A percentile compares a stretch with the other conserved stretches of the same genome.
Conservation (phyloP, 257 asterid genomes). For the Fraxinus pennsylvanica region DNA sequence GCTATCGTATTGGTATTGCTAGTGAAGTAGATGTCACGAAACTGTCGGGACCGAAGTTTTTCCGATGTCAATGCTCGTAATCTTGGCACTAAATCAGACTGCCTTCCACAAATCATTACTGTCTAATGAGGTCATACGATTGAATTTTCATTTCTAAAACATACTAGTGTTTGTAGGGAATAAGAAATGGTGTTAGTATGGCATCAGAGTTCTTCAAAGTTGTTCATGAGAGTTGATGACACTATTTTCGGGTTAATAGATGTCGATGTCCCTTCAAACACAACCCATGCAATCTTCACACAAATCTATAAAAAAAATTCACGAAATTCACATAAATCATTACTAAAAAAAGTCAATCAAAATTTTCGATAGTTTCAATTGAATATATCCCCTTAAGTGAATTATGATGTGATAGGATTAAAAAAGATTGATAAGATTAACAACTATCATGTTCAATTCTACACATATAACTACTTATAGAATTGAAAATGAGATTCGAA, state of each 20-base stretch:
- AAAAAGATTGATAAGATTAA: too few relatives aligned
- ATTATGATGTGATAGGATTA: too few relatives aligned
- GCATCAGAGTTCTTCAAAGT: not conserved
- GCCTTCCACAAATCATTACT: conserved; percentile 77
- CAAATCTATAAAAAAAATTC: too few relatives aligned
- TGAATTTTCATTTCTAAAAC: conserved; percentile 2
- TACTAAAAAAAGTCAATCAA: too few relatives aligned
- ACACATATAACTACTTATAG: too few relatives aligned
- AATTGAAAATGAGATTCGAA: too few relatives aligned
- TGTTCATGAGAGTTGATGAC: not conserved
- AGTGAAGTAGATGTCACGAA: conserved; percentile 55
- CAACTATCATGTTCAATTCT: too few relatives aligned
- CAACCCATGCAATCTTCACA: too few relatives aligned
- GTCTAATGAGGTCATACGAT: conserved; percentile 33
- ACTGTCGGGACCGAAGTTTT: conserved; percentile 66
- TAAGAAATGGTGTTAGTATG: not conserved
- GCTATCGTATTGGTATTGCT: conserved; percentile 61
- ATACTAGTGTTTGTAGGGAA: not conserved
- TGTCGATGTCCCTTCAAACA: too few relatives aligned
- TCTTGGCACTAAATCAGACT: conserved; percentile 68
- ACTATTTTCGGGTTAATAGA: not conserved
- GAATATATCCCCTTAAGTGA: too few relatives aligned
- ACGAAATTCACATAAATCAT: too few relatives aligned
- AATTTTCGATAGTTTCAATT: too few relatives aligned
- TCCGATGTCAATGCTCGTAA: conserved; percentile 72